Conservation (phyloP, 2,329 filamentous ascomycete species). For the Venturia pyrina region DNA sequence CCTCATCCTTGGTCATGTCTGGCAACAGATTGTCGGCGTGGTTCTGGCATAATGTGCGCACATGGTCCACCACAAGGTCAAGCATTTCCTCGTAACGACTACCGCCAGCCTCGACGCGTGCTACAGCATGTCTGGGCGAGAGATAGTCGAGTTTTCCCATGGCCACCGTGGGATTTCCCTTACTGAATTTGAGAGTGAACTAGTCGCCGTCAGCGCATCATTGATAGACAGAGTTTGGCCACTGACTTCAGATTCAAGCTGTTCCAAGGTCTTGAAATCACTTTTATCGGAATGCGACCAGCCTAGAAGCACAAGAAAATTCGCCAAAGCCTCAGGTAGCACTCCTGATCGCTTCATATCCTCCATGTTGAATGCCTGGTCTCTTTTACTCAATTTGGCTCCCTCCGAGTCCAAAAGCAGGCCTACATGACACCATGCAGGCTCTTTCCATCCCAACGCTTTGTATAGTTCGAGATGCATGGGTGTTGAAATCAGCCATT, state of each 20-base stretch:
- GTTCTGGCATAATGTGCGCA: slow-evolving; percentile 21
- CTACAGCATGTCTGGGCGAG: slow-evolving; percentile 58
- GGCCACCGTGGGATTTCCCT: slow-evolving; percentile 76
- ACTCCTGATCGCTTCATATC: slow-evolving; percentile 48
- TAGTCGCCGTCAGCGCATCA: slow-evolving; percentile 24
- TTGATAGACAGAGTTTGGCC: slow-evolving; percentile 21
- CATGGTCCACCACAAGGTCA: slow-evolving; percentile 20
- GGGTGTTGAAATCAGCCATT: slow-evolving; percentile 94
- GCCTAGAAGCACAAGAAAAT: slow-evolving; percentile 78
- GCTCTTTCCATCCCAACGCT: slow-evolving; percentile 40
- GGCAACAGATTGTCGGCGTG: slow-evolving; percentile 13
- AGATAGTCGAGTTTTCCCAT: slow-evolving; percentile 72
- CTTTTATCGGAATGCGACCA: slow-evolving; percentile 53
- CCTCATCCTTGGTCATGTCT: slow-evolving; percentile 5
- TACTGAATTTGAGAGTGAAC: slow-evolving; percentile 83
- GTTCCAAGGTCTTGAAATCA: slow-evolving; percentile 62
- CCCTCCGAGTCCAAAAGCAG: slow-evolving; percentile 37
- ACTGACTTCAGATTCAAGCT: slow-evolving; percentile 56
- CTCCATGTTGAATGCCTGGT: slow-evolving; percentile 53
- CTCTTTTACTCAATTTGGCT: slow-evolving; percentile 65
- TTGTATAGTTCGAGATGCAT: slow-evolving; percentile 53
- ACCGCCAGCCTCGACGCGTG: slow-evolving; percentile 36
- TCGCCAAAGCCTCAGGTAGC: slow-evolving; percentile 55
- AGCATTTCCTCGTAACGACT: slow-evolving; percentile 29
- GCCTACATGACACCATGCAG: slow-evolving; percentile 39